Base-by-base conservation (phyloP, 73 alveolate species). In the Paramecium octaurelia region DNA sequence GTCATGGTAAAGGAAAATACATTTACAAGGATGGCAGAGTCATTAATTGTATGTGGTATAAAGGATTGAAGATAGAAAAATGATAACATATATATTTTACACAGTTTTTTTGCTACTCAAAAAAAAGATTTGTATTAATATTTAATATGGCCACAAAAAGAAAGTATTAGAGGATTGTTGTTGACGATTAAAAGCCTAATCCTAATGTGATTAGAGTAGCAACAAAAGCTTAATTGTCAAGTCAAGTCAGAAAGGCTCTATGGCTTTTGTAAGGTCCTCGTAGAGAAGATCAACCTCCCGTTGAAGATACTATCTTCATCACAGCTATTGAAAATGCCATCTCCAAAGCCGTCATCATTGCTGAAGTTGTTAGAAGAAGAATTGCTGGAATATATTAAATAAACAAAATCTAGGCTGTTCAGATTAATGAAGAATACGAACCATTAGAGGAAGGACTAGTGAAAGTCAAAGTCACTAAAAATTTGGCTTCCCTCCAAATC, bases 1-100 rank as follows among this genome's bases (percentile, higher is more conserved):
- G 97, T 85, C 23, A 58, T 23, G 96, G 96, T 7, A 92, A 50
- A 42, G 95, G 95, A 29, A 27, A 54, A n/a, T 87, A 87, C 6
- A 43, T 85, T 14, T 58, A 85, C 44, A 86, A 64, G 16, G 89
- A 91, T 83, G 95, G 95, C 2, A 64, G 84, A 64, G 24, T 64
- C 8, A 48, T 27, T 34, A 93, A 48, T 60, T 29, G 18, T 80
- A 7, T 89, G 16, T 24, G 43, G 94, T 93, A 76, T 40, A 89
- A 84, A 36, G 92, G 87, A 6, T 60, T 23, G 48, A 85, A 8
- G 11, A 14, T 76, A 76, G 46, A 76, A 76, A 54, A 54, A 54
- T 54, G 69, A 54, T 54, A 54, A 54, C 18, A 54, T 54, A 54
- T 54, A 54, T 54, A 54, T 48, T n/a, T n/a, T 14, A n/a, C 3